Percentiles rank a stretch among this genome's conserved stretches.
Conservation (phyloP, 257 asterid species). For the Solanum boliviense region DNA sequence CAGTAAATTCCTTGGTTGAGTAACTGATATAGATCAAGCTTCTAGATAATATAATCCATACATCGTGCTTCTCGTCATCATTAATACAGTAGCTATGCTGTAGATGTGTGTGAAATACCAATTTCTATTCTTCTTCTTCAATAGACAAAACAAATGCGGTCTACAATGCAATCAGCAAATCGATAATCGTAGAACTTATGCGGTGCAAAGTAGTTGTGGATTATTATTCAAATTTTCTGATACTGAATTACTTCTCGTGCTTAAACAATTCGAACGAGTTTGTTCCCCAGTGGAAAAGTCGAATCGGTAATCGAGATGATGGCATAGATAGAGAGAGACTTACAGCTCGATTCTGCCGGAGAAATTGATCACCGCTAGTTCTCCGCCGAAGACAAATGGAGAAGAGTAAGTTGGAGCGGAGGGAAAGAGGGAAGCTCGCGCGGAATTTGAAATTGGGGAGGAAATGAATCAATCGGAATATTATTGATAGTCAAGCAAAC, state of each 20-base stretch:
- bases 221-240: neutral
- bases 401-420: neutral
- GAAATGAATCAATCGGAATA: neutral
- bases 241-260: neutral
- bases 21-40: neutral
- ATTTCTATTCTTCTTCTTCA: neutral
- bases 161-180: neutral
- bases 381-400: neutral
- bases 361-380: neutral
- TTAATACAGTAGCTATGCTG: neutral
- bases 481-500: neutral
- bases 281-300: neutral
- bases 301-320: neutral
- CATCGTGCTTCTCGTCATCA: neutral
- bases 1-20: neutral
- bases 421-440: neutral
- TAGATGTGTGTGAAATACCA: neutral
- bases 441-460: neutral
- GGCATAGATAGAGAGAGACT: neutral
- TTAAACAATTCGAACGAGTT: neutral
- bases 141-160: neutral
- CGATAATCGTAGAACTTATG: neutral
- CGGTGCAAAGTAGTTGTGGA: neutral
- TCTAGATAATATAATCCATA: neutral
- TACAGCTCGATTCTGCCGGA: neutral